Evolutionary conservation across 305 asterid species (phyloP).

Genomic region (Rubia tinctorum): DNA sequence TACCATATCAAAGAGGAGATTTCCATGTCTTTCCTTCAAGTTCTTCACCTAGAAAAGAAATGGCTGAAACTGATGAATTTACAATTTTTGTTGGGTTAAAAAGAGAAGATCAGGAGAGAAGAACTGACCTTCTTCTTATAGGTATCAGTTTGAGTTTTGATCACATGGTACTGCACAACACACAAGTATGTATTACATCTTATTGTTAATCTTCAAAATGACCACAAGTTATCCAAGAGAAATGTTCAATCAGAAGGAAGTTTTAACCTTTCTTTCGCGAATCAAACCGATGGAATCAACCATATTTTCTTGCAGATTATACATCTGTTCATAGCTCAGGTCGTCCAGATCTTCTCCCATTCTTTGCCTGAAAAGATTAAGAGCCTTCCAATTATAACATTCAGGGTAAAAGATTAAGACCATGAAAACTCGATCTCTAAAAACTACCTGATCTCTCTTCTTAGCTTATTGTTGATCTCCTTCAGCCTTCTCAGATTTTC

Average conservation of each 20-base stretch:
- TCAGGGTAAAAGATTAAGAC: neutral
- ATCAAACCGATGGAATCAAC: constrained; percentile 23
- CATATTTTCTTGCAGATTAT: constrained; percentile 28
- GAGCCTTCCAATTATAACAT: neutral
- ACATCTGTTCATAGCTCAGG: constrained; percentile 30
- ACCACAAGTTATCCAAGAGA: neutral
- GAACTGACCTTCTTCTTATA: constrained; percentile 34
- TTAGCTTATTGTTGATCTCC: constrained; percentile 31
- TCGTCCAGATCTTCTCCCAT: constrained; percentile 38
- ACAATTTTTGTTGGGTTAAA: neutral
- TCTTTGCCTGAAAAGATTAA: constrained; percentile 24
- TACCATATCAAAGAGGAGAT: constrained; percentile 32
- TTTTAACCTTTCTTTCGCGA: constrained; percentile 33
- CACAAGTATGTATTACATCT: neutral
- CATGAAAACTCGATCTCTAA: neutral
- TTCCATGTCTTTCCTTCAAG: constrained; percentile 37
- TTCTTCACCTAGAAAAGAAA: constrained; percentile 24
- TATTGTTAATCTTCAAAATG: neutral
- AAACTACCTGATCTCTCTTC: constrained; percentile 33
- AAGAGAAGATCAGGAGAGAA: neutral
- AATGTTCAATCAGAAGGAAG: neutral
- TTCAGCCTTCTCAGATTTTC: constrained; percentile 29
- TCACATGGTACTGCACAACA: constrained; percentile 31
- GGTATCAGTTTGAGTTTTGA: constrained; percentile 34
- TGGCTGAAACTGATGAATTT: neutral